phyloP scores from a whole-genome alignment of 1,139 yeast species.

The Meyerozyma smithsonii region DNA sequence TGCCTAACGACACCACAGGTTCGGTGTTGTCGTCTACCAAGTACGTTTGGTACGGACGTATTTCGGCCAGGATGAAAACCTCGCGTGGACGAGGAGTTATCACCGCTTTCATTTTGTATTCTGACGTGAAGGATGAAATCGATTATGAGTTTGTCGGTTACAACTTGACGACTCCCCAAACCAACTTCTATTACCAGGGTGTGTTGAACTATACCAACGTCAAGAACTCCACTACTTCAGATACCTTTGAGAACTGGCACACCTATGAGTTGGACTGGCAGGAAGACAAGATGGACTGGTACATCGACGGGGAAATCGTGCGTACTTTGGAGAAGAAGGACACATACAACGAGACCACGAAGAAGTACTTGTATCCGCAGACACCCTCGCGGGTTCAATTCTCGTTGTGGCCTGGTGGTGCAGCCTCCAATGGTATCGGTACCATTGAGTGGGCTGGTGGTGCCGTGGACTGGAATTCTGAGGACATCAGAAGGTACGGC shows the following conservation, averaged over 20 bases:
- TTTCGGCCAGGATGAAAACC: constrained; percentile 63
- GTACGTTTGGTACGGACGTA: constrained; percentile 85
- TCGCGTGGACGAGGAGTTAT: constrained; percentile 79
- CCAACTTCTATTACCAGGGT: constrained; percentile 79
- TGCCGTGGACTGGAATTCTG: constrained; percentile 71
- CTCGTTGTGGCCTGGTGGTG: constrained; percentile 94
- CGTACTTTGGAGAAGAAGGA: constrained; percentile 64
- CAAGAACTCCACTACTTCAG: constrained; percentile 37
- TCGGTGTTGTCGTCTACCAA: constrained; percentile 77
- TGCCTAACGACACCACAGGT: constrained; percentile 78
- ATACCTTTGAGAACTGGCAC: constrained; percentile 69
- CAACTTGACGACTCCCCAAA: constrained; percentile 59
- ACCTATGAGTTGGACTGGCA: constrained; percentile 80
- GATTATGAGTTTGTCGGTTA: constrained; percentile 85
- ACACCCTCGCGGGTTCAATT: constrained; percentile 85
- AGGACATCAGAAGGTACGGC: constrained; percentile 69
- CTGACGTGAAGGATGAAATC: constrained; percentile 86
- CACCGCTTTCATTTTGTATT: constrained; percentile 78
- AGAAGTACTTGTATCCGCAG: constrained; percentile 70
- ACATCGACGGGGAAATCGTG: constrained; percentile 61
- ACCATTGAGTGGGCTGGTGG: constrained; percentile 97
- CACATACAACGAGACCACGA: constrained; percentile 64
- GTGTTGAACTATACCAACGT: constrained; percentile 62
- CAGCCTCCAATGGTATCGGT: constrained; percentile 57
- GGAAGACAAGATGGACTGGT: constrained; percentile 69